A percentile compares a stretch with the other conserved stretches of the same genome.
Conservation (phyloP, 2,329 filamentous ascomycete species). For the Exophiala mesophila region DNA sequence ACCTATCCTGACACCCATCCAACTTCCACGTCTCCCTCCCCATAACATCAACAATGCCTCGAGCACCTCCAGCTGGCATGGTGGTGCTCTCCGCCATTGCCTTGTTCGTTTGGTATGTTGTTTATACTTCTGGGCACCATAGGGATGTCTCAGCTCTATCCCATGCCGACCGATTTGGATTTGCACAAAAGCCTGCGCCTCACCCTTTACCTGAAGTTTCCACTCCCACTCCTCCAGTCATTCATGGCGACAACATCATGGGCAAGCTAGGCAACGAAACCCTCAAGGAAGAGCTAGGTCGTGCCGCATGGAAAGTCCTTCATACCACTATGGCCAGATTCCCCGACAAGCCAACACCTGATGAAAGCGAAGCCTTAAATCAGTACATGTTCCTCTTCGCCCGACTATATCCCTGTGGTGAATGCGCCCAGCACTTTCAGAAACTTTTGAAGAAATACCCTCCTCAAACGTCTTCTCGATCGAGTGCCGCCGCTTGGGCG, state of each 20-base stretch:
- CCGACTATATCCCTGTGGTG: conserved; percentile 61
- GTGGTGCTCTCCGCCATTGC: conserved; percentile 26
- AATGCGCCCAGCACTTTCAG: conserved; percentile 62
- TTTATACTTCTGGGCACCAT: conserved; percentile 24
- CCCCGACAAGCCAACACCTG: conserved; percentile 56
- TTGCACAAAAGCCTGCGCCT: conserved; percentile 13
- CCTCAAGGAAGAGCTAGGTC: conserved; percentile 56
- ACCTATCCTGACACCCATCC: too few species aligned
- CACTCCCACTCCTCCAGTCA: conserved; percentile 27
- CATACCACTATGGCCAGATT: conserved; percentile 64
- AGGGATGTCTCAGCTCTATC: conserved; percentile 14
- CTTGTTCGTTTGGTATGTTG: conserved; percentile 27
- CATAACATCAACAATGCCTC: conserved; percentile 25
- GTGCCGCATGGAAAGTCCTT: conserved; percentile 61
- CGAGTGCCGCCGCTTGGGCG: conserved; percentile 60
- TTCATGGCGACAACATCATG: conserved; percentile 44
- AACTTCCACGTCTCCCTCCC: too few species aligned
- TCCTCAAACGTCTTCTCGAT: conserved; percentile 58
- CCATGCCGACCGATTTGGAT: conserved; percentile 13
- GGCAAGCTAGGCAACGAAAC: conserved; percentile 46
- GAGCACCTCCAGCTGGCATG: conserved; percentile 24
- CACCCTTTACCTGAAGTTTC: conserved; percentile 5
- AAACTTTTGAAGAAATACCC: conserved; percentile 58
- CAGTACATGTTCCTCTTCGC: conserved; percentile 61
- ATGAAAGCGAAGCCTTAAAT: conserved; percentile 56